These are phyloP conservation scores for Stagonosporopsis rhizophila DNA, from an alignment of 2,329 filamentous ascomycete species.

Conservation along the genomic window DNA sequence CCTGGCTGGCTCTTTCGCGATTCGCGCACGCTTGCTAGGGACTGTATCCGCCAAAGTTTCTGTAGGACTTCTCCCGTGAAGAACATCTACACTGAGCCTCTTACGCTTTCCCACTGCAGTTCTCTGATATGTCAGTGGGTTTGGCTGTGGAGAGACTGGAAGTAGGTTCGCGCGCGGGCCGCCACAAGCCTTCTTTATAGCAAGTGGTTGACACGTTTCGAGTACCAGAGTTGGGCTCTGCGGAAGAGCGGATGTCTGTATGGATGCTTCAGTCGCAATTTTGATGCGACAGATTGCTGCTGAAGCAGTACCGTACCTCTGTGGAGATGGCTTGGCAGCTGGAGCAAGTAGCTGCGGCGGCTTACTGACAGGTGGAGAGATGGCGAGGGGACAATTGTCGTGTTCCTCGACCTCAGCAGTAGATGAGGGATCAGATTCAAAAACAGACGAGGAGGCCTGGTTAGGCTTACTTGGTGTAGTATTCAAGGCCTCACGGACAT, in stretches of 20 bases:
- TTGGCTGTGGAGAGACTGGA: background rate
- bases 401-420: background rate
- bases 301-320: background rate
- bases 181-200: background rate
- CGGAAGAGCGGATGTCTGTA: background rate
- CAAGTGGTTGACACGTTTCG: background rate
- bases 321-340: background rate
- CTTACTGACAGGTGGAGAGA: background rate
- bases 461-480: conserved; percentile 18
- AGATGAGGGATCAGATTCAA: background rate
- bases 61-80: background rate
- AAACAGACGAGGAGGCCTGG: background rate
- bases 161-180: background rate
- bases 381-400: background rate
- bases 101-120: conserved; percentile 4
- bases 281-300: background rate
- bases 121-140: background rate
- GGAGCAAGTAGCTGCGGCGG: background rate
- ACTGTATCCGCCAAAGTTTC: background rate
- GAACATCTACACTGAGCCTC: background rate
- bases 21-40: background rate
- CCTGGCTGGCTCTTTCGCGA: background rate
- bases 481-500: conserved; percentile 16
- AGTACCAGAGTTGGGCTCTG: background rate
- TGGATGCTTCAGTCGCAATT: background rate